phyloP scores from a whole-genome alignment of 2,329 filamentous ascomycete genomes.

The Clonostachys chloroleuca region DNA sequence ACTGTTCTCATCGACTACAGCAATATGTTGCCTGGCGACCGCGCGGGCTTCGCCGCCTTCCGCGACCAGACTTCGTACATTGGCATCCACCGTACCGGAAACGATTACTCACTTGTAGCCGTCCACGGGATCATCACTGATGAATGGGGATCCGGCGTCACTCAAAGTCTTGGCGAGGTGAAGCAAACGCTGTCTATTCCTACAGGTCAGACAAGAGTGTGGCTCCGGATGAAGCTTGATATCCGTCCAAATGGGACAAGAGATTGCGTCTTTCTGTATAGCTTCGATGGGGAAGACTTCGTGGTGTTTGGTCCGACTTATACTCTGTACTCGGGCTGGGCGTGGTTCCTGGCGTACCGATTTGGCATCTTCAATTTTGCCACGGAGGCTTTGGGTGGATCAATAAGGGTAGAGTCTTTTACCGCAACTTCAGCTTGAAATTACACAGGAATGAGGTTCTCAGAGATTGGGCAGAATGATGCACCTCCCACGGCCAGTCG shows the following conservation, averaged over 20 bases:
- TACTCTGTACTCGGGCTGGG: constrained; percentile 34
- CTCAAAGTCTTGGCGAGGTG: constrained; percentile 9
- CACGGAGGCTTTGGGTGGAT: constrained; percentile 20
- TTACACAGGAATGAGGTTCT: too few relatives aligned
- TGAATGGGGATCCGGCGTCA: constrained; percentile 12
- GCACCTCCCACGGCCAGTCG: too few relatives aligned
- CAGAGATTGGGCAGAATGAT: too few relatives aligned
- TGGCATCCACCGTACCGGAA: constrained; percentile 34
- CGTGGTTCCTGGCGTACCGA: constrained; percentile 40
- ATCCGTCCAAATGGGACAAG: constrained; percentile 11
- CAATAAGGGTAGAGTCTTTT: constrained; percentile 19
- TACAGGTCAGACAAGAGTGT: constrained; percentile 7
- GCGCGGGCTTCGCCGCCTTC: constrained; percentile 46
- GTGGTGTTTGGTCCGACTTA: constrained; percentile 21
- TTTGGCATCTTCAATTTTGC: constrained; percentile 44
- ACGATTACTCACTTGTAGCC: constrained; percentile 19
- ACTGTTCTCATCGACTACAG: constrained; percentile 45
- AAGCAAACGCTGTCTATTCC: constrained; percentile 11
- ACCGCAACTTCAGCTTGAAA: constrained; percentile 3
- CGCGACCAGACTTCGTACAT: constrained; percentile 49
- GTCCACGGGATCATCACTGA: constrained; percentile 31
- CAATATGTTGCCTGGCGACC: constrained; percentile 45
- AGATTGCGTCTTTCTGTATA: constrained; percentile 9
- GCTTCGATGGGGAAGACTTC: constrained; percentile 2
- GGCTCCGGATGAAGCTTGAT: constrained; percentile 15